Evolutionary conservation across 306 rosid species (phyloP).

Genomic region (Calophaca sinica): DNA sequence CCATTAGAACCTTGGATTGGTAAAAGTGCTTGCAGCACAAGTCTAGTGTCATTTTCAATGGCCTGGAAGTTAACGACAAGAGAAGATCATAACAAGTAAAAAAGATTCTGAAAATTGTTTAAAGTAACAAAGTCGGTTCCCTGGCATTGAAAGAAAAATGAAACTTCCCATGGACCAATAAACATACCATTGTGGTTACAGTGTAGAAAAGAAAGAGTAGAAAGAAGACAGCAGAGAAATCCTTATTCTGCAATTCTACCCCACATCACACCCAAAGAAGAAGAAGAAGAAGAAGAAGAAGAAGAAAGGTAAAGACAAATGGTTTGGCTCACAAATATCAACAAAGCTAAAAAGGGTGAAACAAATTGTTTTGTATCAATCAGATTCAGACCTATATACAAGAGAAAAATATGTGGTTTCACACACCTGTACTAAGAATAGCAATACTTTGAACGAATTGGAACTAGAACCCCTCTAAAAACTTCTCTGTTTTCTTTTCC

Average conservation of each 20-base stretch:
- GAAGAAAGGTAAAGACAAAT: constrained; percentile 43
- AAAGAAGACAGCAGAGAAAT: constrained; percentile 44
- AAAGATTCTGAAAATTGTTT: constrained; percentile 36
- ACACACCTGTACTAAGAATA: constrained; percentile 55
- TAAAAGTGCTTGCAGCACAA: constrained; percentile 28
- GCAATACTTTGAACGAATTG: constrained; percentile 25
- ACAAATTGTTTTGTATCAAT: constrained; percentile 54
- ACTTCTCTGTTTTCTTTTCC: not conserved
- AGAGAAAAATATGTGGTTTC: constrained; percentile 53
- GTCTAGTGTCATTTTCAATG: constrained; percentile 41
- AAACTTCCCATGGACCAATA: constrained; percentile 43
- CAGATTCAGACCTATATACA: constrained; percentile 58
- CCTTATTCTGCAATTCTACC: constrained; percentile 53
- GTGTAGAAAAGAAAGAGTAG: constrained; percentile 38
- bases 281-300: not conserved
- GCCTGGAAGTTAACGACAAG: constrained; percentile 26
- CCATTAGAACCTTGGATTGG: constrained; percentile 44
- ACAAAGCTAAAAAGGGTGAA: constrained; percentile 41
- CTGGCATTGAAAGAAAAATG: constrained; percentile 31
- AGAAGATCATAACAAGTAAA: constrained; percentile 33
- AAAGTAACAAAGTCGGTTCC: constrained; percentile 39
- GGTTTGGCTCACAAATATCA: constrained; percentile 53
- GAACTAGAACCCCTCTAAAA: constrained; percentile 29
- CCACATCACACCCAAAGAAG: constrained; percentile 57
- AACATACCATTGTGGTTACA: constrained; percentile 40